phyloP scores from a whole-genome alignment of 768 basidiomycete species.

The Paxillus ammoniavirescens region DNA sequence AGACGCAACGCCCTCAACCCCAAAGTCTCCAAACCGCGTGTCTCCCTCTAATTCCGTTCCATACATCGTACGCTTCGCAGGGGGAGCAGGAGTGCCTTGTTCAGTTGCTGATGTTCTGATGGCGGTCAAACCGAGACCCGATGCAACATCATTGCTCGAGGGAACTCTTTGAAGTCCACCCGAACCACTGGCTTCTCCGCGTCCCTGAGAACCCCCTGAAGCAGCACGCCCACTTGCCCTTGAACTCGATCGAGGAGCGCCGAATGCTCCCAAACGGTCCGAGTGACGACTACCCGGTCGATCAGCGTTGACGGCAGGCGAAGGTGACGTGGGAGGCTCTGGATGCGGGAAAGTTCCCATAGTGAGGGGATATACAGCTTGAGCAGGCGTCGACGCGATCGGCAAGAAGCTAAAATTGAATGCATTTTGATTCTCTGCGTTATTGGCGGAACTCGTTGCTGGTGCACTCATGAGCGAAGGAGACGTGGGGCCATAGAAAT shows the following conservation, averaged over 20 bases:
- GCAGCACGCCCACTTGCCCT: slow-evolving; percentile 29
- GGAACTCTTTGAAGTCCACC: slow-evolving; percentile 28
- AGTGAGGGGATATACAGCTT: slow-evolving; percentile 35
- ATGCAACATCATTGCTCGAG: slow-evolving; percentile 48
- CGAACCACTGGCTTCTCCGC: slow-evolving; percentile 28
- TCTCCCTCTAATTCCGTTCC: slow-evolving; percentile 81
- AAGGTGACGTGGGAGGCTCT: slow-evolving; percentile 34
- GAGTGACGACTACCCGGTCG: slow-evolving; percentile 35
- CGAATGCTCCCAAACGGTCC: slow-evolving; percentile 28
- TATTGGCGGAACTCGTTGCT: slow-evolving; percentile 47
- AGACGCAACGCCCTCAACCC: slow-evolving; percentile 72
- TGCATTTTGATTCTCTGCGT: slow-evolving; percentile 52
- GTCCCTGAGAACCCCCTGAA: slow-evolving; percentile 24
- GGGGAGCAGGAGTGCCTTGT: slow-evolving; percentile 39
- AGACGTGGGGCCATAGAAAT: slow-evolving; percentile 46
- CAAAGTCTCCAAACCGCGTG: slow-evolving; percentile 84
- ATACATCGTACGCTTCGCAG: slow-evolving; percentile 73
- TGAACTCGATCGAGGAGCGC: slow-evolving; percentile 38
- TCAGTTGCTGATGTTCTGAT: slow-evolving; percentile 40
- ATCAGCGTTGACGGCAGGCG: slow-evolving; percentile 31
- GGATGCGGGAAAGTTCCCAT: slow-evolving; percentile 37
- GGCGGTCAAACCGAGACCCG: slow-evolving; percentile 41
- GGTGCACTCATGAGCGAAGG: slow-evolving; percentile 35
- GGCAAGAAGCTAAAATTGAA: slow-evolving; percentile 54
- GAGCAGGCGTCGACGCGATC: slow-evolving; percentile 51